Evolutionary conservation across 306 rosid species (phyloP).

Genomic region (Cercis canadensis): DNA sequence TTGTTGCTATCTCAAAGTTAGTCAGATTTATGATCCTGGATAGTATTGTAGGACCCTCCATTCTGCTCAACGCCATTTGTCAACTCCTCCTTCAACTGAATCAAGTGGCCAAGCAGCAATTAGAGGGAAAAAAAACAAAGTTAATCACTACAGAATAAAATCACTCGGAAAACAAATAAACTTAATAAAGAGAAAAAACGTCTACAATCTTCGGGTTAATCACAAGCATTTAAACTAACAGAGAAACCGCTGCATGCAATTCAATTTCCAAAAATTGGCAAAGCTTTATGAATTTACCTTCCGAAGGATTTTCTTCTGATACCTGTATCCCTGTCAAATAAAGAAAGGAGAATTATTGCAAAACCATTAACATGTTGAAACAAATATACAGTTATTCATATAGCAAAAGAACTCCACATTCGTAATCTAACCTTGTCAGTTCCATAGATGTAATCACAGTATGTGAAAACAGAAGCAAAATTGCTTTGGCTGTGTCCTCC

Average conservation of each 20-base stretch:
- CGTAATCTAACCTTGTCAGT: slow-evolving; percentile 83
- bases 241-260: background rate
- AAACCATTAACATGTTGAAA: slow-evolving; percentile 39
- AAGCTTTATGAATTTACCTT: slow-evolving; percentile 60
- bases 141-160: background rate
- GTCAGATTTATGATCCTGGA: slow-evolving; percentile 47
- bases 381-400: slow-evolving; percentile 23
- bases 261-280: slow-evolving; percentile 5
- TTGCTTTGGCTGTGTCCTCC: slow-evolving; percentile 97
- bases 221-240: too few relatives aligned
- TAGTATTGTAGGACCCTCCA: slow-evolving; percentile 35
- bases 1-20: slow-evolving; percentile 37
- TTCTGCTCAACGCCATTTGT: slow-evolving; percentile 36
- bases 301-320: slow-evolving; percentile 73
- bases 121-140: background rate
- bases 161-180: background rate
- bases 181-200: background rate
- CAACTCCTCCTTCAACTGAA: slow-evolving; percentile 59
- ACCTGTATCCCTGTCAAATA: slow-evolving; percentile 77
- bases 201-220: background rate
- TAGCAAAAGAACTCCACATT: slow-evolving; percentile 31
- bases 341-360: slow-evolving; percentile 40
- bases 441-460: slow-evolving; percentile 95
- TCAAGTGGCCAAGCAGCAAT: slow-evolving; percentile 27
- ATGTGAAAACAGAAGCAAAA: slow-evolving; percentile 94